Evolutionary conservation across 192 early-diverging fungal species (phyloP).

Genomic region (Coemansia sp.): DNA sequence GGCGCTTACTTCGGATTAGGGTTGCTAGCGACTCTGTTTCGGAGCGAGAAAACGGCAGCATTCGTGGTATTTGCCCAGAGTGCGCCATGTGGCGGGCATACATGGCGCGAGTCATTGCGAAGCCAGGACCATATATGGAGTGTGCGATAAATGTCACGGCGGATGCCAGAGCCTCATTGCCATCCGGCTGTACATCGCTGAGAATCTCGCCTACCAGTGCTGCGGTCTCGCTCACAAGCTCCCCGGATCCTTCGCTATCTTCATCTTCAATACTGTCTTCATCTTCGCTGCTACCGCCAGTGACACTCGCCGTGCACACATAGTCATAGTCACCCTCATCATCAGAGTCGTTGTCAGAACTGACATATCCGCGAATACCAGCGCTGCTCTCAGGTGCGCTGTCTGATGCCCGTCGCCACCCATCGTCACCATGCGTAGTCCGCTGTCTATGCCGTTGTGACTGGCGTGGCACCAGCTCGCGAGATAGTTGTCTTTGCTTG

Average conservation of each 20-base stretch:
- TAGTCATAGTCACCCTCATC: conserved; percentile 34
- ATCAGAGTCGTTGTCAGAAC: conserved; percentile 3
- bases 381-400: background rate
- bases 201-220: conserved; percentile 39
- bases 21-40: conserved; percentile 36
- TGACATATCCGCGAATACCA: background rate
- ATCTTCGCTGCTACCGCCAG: conserved; percentile 17
- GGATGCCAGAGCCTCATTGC: conserved; percentile 28
- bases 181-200: conserved; percentile 5
- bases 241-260: conserved; percentile 6
- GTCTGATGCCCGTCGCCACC: background rate
- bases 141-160: conserved; percentile 39
- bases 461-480: background rate
- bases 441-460: background rate
- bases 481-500: conserved; percentile 6
- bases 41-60: conserved; percentile 26
- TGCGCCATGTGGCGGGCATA: conserved; percentile 17
- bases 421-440: background rate
- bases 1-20: conserved; percentile 44
- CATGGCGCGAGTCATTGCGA: conserved; percentile 41
- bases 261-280: conserved; percentile 22
- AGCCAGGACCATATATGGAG: conserved; percentile 16
- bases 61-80: background rate
- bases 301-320: conserved; percentile 16
- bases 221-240: conserved; percentile 14